These are phyloP conservation scores for Lactuca sativa DNA, from an alignment of 129 eudicot genomes.

Conservation along the genomic window DNA sequence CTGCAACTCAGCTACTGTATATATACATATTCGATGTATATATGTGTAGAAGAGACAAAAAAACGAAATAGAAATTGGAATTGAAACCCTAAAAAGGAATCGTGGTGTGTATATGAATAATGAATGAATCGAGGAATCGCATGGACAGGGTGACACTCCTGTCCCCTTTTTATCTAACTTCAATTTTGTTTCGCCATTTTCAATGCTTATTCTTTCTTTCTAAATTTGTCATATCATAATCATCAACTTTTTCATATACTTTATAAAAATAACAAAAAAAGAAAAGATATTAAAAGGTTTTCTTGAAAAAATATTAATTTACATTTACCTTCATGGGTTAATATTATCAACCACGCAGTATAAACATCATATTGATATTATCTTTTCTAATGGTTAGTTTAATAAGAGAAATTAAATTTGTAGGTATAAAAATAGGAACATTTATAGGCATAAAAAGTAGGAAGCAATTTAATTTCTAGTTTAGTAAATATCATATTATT, in stretches of 20 bases:
- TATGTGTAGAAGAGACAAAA: slow-evolving; percentile 9
- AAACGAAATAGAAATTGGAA: not conserved
- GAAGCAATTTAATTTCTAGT: too few species aligned
- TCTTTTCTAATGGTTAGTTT: too few species aligned
- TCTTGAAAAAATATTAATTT: not conserved
- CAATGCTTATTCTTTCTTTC: not conserved
- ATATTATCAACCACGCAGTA: too few species aligned
- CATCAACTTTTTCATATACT: not conserved
- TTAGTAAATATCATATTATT: too few species aligned
- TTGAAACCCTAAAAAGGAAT: slow-evolving; percentile 19
- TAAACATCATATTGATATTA: too few species aligned
- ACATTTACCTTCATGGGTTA: too few species aligned
- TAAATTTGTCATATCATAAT: slow-evolving; percentile 1
- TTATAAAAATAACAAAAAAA: not conserved
- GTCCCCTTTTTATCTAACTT: slow-evolving; percentile 17
- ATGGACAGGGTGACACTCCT: slow-evolving; percentile 33
- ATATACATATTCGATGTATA: not conserved
- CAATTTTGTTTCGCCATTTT: slow-evolving; percentile 30
- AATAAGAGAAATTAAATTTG: too few species aligned
- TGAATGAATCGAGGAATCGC: slow-evolving; percentile 18
- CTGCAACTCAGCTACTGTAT: not conserved
- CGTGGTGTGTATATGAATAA: not conserved
- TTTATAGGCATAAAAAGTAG: too few species aligned
- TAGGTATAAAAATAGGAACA: too few species aligned
- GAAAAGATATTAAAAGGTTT: too few species aligned